Evolutionary conservation across 768 basidiomycete genomes (phyloP).

Genomic region (Panaeolus papilionaceus): DNA sequence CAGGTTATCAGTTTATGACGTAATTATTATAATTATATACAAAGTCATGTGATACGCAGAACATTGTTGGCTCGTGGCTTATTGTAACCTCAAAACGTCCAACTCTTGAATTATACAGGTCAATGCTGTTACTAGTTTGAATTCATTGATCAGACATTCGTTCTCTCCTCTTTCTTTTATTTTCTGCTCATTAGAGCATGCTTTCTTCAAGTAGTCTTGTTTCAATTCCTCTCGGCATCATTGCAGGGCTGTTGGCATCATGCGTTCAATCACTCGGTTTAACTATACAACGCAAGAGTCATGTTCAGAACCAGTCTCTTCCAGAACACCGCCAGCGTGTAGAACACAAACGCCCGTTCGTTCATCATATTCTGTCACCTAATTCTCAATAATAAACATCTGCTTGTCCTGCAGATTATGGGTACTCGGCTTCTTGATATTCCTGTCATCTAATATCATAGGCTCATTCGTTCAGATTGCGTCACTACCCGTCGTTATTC

Average conservation of each 20-base stretch:
- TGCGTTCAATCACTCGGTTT: conserved; percentile 91
- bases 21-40: background rate
- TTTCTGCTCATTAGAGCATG: conserved; percentile 24
- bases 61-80: background rate
- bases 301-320: conserved; percentile 79
- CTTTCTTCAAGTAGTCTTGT: conserved; percentile 35
- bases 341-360: conserved; percentile 83
- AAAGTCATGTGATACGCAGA: conserved; percentile 1
- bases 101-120: conserved; percentile 2
- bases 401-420: conserved; percentile 61
- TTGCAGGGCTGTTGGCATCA: conserved; percentile 78
- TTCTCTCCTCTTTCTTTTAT: background rate
- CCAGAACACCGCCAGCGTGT: conserved; percentile 67
- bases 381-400: background rate
- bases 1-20: conserved; percentile 5
- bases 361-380: conserved; percentile 26
- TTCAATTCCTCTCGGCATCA: conserved; percentile 58
- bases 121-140: background rate
- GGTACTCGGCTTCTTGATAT: conserved; percentile 86
- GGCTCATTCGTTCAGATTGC: conserved; percentile 93
- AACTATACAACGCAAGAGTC: conserved; percentile 93
- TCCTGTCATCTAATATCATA: conserved; percentile 87
- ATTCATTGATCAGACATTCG: background rate
- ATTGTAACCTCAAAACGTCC: background rate
- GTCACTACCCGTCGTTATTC: conserved; percentile 91